Evolutionary conservation across 2,329 filamentous ascomycete species (phyloP).

Genomic region (Zopfia rhizophila): DNA sequence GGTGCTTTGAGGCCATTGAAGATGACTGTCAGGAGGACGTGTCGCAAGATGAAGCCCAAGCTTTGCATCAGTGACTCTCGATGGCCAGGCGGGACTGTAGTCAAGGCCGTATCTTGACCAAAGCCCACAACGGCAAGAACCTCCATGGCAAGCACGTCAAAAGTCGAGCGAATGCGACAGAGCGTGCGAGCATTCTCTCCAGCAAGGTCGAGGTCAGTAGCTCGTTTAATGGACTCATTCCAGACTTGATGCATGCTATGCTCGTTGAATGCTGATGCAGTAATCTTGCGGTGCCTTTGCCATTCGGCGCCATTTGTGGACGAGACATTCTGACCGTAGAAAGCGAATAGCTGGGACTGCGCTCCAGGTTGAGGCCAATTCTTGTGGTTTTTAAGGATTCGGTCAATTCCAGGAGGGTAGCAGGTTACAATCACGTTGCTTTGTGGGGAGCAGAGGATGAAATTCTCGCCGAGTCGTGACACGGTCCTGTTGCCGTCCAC

Average conservation of each 20-base stretch:
- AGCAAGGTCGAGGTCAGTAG: conserved; percentile 12
- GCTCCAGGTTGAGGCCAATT: conserved; percentile 23
- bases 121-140: conserved; percentile 27
- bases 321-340: conserved; percentile 31
- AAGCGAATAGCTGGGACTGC: conserved; percentile 27
- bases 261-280: conserved; percentile 29
- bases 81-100: conserved; percentile 18
- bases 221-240: conserved; percentile 19
- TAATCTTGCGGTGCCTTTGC: conserved; percentile 34
- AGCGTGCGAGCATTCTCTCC: conserved; percentile 11
- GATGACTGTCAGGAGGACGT: conserved; percentile 24
- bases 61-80: conserved; percentile 27
- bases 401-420: conserved; percentile 25
- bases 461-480: conserved; percentile 31
- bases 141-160: conserved; percentile 29
- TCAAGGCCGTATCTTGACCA: conserved; percentile 21
- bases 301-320: conserved; percentile 31
- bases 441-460: conserved; percentile 35
- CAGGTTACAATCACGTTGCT: conserved; percentile 31
- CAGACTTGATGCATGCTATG: conserved; percentile 23
- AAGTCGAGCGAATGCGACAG: conserved; percentile 11
- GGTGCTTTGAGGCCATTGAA: conserved; percentile 27
- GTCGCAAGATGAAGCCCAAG: conserved; percentile 27
- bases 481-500: conserved; percentile 26
- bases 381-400: conserved; percentile 18